Conservation (phyloP, 2,329 filamentous ascomycete species). For the Microsporum ferrugineum region DNA sequence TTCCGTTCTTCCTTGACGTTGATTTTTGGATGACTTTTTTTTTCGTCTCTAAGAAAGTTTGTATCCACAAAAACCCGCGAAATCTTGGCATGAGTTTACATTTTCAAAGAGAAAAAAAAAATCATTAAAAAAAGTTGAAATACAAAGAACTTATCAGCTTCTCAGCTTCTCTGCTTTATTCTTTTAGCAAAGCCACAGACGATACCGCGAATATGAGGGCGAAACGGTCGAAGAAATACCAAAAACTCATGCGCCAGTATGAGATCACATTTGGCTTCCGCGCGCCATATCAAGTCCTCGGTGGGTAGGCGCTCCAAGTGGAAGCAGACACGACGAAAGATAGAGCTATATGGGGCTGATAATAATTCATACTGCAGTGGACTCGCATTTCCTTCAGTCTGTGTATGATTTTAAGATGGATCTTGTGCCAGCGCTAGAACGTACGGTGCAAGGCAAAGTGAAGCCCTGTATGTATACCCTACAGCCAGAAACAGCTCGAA, state of each 20-base stretch:
- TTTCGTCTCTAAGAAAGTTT: not conserved
- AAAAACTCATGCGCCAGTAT: slow-evolving; percentile 91
- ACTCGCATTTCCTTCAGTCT: slow-evolving; percentile 73
- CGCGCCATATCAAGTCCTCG: slow-evolving; percentile 82
- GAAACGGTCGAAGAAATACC: slow-evolving; percentile 61
- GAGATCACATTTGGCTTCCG: slow-evolving; percentile 79
- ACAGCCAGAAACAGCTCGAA: not conserved
- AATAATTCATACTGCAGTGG: slow-evolving; percentile 42
- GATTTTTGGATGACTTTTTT: not conserved
- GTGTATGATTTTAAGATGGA: slow-evolving; percentile 82
- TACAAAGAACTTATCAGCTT: not conserved
- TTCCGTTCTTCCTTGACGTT: not conserved
- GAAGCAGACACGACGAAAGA: not conserved
- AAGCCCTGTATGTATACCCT: slow-evolving; percentile 55
- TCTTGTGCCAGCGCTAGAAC: slow-evolving; percentile 60
- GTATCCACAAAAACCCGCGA: not conserved
- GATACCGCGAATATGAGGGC: slow-evolving; percentile 48
- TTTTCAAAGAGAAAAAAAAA: not conserved
- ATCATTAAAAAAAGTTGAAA: not conserved
- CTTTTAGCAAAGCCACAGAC: not conserved
- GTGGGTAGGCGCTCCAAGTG: slow-evolving; percentile 31
- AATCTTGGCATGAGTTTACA: slow-evolving; percentile 1
- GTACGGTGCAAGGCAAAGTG: slow-evolving; percentile 75
- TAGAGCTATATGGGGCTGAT: slow-evolving; percentile 4
- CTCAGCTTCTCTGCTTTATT: not conserved